These are phyloP conservation scores for Dryadomyces quercivorus DNA, from an alignment of 2,329 filamentous ascomycete genomes.

Conservation along the genomic window DNA sequence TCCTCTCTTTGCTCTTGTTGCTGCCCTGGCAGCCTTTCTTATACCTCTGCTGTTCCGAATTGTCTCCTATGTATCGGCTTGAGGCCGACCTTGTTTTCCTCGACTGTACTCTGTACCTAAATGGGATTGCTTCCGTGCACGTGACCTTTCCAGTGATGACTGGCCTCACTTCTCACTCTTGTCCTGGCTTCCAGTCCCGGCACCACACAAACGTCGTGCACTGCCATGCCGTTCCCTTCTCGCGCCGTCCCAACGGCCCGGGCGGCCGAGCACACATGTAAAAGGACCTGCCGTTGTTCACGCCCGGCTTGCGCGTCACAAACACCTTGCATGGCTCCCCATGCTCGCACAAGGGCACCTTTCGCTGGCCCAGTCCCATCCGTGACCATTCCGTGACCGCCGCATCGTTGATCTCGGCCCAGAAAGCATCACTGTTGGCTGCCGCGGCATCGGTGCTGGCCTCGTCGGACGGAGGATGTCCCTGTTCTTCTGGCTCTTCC, in stretches of 20 bases:
- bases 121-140: background rate
- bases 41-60: background rate
- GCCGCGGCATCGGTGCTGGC: background rate
- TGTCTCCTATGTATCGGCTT: background rate
- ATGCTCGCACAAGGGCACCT: constrained; percentile 70
- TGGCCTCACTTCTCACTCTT: no score
- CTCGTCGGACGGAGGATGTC: constrained; percentile 6
- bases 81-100: background rate
- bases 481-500: constrained; percentile 2
- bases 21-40: background rate
- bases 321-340: constrained; percentile 74
- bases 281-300: constrained; percentile 62
- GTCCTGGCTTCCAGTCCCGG: constrained; percentile 37
- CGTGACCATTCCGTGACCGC: constrained; percentile 78
- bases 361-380: constrained; percentile 51
- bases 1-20: background rate
- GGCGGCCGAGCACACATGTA: constrained; percentile 60
- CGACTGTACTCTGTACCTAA: background rate
- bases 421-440: background rate
- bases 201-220: constrained; percentile 75
- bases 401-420: constrained; percentile 26
- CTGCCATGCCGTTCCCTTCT: constrained; percentile 73
- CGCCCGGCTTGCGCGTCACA: constrained; percentile 76
- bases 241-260: constrained; percentile 74
- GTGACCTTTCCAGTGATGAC: no score